Conservation (phyloP, 495 filamentous ascomycete species). For the Lasiosphaeria hispida region DNA sequence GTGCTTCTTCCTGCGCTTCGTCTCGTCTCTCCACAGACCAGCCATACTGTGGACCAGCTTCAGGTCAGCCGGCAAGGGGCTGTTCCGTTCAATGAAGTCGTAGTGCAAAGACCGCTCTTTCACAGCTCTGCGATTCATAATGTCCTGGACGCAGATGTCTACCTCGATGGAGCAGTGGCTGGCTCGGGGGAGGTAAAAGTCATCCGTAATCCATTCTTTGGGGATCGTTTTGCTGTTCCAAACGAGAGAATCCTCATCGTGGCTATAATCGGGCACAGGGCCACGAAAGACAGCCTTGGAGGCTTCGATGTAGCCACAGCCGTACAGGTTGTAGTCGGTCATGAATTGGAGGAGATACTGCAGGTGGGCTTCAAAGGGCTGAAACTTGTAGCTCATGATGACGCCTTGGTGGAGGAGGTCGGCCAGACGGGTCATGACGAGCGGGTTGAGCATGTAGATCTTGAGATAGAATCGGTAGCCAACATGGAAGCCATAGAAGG, state of each 20-base stretch:
- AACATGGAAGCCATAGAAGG: conserved; percentile 93
- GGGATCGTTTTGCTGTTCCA: conserved; percentile 74
- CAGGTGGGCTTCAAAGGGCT: conserved; percentile 91
- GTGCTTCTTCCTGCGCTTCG: conserved; percentile 66
- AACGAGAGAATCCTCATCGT: conserved; percentile 59
- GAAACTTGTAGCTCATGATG: conserved; percentile 76
- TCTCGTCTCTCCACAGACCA: conserved; percentile 90
- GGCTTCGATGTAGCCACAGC: conserved; percentile 74
- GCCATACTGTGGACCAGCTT: conserved; percentile 91
- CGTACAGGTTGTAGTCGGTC: conserved; percentile 95
- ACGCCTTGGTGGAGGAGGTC: conserved; percentile 84
- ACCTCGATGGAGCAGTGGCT: conserved; percentile 88
- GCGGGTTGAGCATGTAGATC: conserved; percentile 86
- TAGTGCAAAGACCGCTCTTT: conserved; percentile 75
- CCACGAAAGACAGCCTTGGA: conserved; percentile 64
- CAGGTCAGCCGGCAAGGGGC: conserved; percentile 61
- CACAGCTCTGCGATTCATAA: conserved; percentile 76
- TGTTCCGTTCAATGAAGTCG: conserved; percentile 76
- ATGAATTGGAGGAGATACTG: conserved; percentile 94
- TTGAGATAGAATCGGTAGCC: conserved; percentile 91
- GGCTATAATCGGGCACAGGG: conserved; percentile 65
- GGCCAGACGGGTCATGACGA: conserved; percentile 74
- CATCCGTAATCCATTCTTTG: conserved; percentile 52
- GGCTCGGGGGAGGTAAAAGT: conserved; percentile 63
- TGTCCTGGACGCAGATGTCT: conserved; percentile 85